Conservation (phyloP, 1,139 yeast species). For the Lodderomyces margitis region DNA sequence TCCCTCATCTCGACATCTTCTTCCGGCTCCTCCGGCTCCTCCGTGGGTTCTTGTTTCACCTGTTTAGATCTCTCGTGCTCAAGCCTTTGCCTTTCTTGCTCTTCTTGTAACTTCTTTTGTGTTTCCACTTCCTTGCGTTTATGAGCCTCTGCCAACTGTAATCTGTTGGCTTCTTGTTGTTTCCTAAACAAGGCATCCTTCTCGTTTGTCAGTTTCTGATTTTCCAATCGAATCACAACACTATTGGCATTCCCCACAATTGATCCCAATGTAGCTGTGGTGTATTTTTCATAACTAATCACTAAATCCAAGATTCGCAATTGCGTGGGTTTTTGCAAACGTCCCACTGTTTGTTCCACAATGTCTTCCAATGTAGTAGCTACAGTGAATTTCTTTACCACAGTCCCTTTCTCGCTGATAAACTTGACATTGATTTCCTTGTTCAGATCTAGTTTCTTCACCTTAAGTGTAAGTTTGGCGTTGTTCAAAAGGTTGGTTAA, state of each 20-base stretch:
- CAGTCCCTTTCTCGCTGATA: conserved; percentile 14
- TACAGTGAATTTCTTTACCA: conserved; percentile 13
- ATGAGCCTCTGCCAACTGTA: conserved; percentile 18
- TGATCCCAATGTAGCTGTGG: conserved; percentile 13
- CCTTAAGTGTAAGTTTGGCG: conserved; percentile 26
- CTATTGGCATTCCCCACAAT: conserved; percentile 19
- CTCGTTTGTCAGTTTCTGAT: conserved; percentile 11
- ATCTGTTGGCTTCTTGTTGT: conserved; percentile 22
- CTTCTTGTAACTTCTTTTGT: conserved; percentile 1
- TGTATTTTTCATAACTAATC: conserved; percentile 13
- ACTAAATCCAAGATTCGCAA: conserved; percentile 14
- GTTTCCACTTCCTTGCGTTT: conserved; percentile 4
- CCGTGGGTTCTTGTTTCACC: background rate
- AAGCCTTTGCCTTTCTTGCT: background rate
- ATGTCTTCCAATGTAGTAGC: conserved; percentile 14
- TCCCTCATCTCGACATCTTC: conserved; percentile 9
- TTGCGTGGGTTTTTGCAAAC: conserved; percentile 6
- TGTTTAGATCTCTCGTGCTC: conserved; percentile 2
- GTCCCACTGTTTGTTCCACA: conserved; percentile 15
- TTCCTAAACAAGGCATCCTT: conserved; percentile 11
- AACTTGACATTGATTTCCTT: conserved; percentile 26
- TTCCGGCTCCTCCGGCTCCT: background rate
- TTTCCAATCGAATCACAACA: conserved; percentile 23
- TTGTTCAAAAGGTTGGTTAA: conserved; percentile 34
- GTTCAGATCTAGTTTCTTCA: conserved; percentile 13